Percentiles rank a stretch among this genome's conserved stretches.
These are phyloP conservation scores for Acanthamoeba pearcei DNA, from an alignment of 208 protist genomes.

Conservation along the genomic window DNA sequence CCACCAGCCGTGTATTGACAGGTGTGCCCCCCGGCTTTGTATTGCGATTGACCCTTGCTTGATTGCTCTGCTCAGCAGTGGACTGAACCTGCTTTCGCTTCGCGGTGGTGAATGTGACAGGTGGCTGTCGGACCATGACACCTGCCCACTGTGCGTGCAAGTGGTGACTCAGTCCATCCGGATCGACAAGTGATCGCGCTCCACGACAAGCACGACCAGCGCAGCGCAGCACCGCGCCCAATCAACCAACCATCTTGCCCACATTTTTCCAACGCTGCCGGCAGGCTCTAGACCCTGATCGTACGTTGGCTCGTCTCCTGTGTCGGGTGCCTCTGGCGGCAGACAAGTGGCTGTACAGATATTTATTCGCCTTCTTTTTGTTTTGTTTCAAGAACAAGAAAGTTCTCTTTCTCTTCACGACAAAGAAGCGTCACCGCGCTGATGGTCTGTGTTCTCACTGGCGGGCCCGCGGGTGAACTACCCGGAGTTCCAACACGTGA, in stretches of 20 bases:
- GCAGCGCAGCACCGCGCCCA: too few relatives aligned
- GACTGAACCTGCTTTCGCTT: neutral
- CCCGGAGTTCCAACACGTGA: too few relatives aligned
- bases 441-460: too few relatives aligned
- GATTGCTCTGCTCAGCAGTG: neutral
- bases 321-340: neutral
- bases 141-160: constrained; percentile 53
- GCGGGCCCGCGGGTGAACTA: too few relatives aligned
- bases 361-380: neutral
- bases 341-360: neutral
- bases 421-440: too few relatives aligned
- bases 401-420: too few relatives aligned
- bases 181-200: neutral
- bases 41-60: neutral
- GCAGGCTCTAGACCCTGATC: too few relatives aligned
- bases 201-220: too few relatives aligned
- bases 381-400: neutral
- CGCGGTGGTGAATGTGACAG: neutral
- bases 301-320: too few relatives aligned
- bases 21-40: neutral
- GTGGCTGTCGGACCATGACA: constrained; percentile 54
- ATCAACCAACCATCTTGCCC: too few relatives aligned
- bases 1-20: constrained; percentile 83
- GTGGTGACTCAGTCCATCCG: constrained; percentile 6
- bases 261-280: too few relatives aligned